Evolutionary conservation across 108 stramenopile genomes (phyloP).

Genomic region (Epipyxis sp.): DNA sequence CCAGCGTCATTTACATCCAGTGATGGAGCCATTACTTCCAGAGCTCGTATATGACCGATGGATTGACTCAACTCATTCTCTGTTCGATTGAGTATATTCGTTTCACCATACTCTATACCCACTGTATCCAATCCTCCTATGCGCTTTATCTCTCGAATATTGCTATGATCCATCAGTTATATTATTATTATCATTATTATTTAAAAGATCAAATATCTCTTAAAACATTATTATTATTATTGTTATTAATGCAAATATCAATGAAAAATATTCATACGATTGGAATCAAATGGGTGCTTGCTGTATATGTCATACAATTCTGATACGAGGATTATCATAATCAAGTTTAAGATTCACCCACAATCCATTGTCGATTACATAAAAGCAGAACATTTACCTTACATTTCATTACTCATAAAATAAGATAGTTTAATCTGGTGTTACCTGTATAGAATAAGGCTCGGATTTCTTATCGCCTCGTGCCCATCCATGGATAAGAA

Average conservation of each 20-base stretch:
- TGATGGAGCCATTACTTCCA: background rate
- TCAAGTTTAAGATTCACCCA: no score
- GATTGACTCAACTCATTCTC: background rate
- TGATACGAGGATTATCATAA: no score
- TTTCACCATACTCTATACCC: background rate
- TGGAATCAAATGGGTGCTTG: no score
- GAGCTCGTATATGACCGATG: background rate
- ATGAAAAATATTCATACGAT: no score
- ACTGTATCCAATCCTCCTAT: conserved; percentile 25
- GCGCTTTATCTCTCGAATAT: conserved; percentile 18
- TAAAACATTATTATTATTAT: no score
- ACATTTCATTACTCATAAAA: background rate
- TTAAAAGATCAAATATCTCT: no score
- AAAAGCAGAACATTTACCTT: no score
- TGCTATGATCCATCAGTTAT: background rate
- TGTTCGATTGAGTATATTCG: background rate
- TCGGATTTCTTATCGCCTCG: background rate
- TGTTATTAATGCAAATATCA: no score
- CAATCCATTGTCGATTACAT: no score
- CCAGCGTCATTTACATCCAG: background rate
- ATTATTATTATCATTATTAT: no score
- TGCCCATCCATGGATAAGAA: background rate
- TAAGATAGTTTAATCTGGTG: background rate
- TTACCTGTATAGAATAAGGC: background rate
- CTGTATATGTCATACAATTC: no score